Evolutionary conservation across 2,329 filamentous ascomycete species (phyloP).

Genomic region (Pseudomassariella vexata): DNA sequence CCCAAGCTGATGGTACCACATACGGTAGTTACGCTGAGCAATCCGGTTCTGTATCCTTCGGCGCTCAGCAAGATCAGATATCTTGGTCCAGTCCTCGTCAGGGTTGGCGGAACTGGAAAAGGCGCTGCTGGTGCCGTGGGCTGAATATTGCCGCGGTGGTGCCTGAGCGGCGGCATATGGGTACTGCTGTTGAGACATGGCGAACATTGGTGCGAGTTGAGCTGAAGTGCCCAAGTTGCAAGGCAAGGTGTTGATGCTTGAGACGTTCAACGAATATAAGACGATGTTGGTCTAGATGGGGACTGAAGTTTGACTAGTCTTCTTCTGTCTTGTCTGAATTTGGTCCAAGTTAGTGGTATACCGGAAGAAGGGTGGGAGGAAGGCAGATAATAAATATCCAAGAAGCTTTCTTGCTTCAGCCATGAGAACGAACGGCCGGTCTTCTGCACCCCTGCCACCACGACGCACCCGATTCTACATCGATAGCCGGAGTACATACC

Average conservation of each 20-base stretch:
- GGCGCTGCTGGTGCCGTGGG: slow-evolving; percentile 81
- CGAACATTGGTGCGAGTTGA: slow-evolving; percentile 29
- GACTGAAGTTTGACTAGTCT: too few relatives aligned
- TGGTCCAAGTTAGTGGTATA: too few relatives aligned
- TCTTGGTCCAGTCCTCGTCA: slow-evolving; percentile 99
- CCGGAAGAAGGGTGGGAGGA: neutral
- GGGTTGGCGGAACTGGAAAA: slow-evolving; percentile 92
- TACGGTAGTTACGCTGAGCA: slow-evolving; percentile 95
- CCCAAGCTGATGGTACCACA: slow-evolving; percentile 17
- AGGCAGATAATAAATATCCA: neutral
- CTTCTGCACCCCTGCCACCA: too few relatives aligned
- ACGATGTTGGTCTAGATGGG: neutral
- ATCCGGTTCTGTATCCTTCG: slow-evolving; percentile 95
- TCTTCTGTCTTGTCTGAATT: too few relatives aligned
- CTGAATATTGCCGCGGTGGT: slow-evolving; percentile 63
- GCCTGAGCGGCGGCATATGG: slow-evolving; percentile 31
- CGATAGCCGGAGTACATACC: too few relatives aligned
- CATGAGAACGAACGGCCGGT: neutral
- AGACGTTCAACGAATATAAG: neutral
- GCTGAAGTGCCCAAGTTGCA: too few relatives aligned
- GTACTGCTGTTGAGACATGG: slow-evolving; percentile 37
- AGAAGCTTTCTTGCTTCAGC: slow-evolving; percentile 1
- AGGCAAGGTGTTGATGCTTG: neutral
- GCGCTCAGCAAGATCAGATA: slow-evolving; percentile 91
- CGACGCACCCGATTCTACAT: too few relatives aligned